Evolutionary conservation across 1,139 yeast genomes (phyloP).

Genomic region (Saccharomycopsis hybrid): DNA sequence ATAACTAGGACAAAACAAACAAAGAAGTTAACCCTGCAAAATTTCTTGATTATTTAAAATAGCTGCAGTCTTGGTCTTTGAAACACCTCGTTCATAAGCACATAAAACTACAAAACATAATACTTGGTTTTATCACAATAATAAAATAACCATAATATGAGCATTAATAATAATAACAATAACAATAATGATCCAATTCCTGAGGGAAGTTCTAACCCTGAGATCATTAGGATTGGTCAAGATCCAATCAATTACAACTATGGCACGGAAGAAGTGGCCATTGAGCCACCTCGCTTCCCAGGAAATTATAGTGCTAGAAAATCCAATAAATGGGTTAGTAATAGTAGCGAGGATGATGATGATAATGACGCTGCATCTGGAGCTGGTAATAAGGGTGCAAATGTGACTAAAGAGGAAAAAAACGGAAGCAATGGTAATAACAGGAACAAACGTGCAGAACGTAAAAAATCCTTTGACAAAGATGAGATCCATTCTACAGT

Average conservation of each 20-base stretch:
- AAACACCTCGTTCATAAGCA: too few species aligned
- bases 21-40: too few species aligned
- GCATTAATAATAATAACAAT: too few species aligned
- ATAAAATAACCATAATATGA: too few species aligned
- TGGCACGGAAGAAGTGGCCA: conserved; percentile 22
- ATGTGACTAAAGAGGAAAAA: background rate
- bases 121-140: too few species aligned
- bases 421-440: background rate
- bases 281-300: conserved; percentile 34
- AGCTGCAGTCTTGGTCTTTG: too few species aligned
- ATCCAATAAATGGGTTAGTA: conserved; percentile 36
- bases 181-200: background rate
- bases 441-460: conserved; percentile 1
- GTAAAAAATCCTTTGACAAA: background rate
- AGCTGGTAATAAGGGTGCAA: background rate
- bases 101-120: too few species aligned
- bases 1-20: too few species aligned
- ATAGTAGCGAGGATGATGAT: background rate
- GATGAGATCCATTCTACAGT: conserved; percentile 29
- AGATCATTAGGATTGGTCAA: conserved; percentile 1
- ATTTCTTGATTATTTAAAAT: too few species aligned
- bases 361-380: background rate
- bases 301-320: conserved; percentile 48
- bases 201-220: background rate
- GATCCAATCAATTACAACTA: conserved; percentile 13